Base-by-base conservation (phyloP, 768 basidiomycete species). In the Naganishia vaughanmartiniae region DNA sequence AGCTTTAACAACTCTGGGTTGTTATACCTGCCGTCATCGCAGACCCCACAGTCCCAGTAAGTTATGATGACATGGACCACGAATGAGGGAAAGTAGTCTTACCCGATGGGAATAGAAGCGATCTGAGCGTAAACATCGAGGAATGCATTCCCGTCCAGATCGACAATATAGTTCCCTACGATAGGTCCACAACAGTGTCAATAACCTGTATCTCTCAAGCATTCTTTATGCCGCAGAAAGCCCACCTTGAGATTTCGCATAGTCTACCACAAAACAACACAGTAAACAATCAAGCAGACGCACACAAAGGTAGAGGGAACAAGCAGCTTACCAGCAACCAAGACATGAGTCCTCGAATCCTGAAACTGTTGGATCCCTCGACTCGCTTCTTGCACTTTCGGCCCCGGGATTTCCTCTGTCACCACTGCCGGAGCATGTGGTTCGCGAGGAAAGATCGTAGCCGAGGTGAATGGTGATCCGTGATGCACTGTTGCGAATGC, bases 71-170 rank as follows among this genome's bases (percentile, higher is more conserved):
- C 4, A 6, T n/a, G 48, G 4, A n/a, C 4, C 12, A n/a, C 4
- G n/a, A 21, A 4, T 15, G 24, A n/a, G 9, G 42, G 42, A 9
- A 15, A 7, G 7, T 4, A 14, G 3, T 26, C 48, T 51, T 76
- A 78, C 24, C 83, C 83, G 58, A 83, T 55, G 0, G 80, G 75
- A 46, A 84, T 83, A 45, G 77, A 79, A 21, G 77, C 72, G 55
- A 82, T 82, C 70, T 83, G 82, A 1, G 82, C 81, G 69, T 77
- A 81, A 6, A 83, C 82, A 55, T 84, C 83, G 30, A 84, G 78
- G 15, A 81, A 66, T 42, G 73, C 71, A 73, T 84, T 84, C 14
- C 82, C 83, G 69, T 84, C 83, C 2, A 77, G 83, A 66, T 84
- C 83, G 26, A 79, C 78, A 6, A 84, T 51, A 74, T 80, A 84